Evolutionary conservation across 768 basidiomycete species (phyloP), one percentile per base, ranked within the genome.

Genomic region (Rhodotorula taiwanensis): DNA sequence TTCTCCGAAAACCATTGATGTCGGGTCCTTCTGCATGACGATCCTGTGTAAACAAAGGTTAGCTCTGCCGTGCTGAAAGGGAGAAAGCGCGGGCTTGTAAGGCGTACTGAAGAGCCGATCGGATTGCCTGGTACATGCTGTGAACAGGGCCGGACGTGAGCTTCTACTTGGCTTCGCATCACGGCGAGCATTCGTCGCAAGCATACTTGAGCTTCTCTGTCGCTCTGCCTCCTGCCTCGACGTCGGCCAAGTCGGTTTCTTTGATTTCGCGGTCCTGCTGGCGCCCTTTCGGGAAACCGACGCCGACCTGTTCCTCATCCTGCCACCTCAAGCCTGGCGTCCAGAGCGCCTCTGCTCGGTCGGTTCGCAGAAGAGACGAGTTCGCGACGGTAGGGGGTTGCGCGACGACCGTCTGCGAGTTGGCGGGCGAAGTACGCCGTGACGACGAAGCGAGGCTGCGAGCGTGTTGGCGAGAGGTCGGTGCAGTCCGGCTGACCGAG

Each of bases 131-230:
- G 76, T 91, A 95, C 69, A 86, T 79, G 74, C 55, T 67, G 49
- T 21, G 18, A 11, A 14, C 1, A 21, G 39, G n/a, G n/a, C 0
- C 28, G 41, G 4, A 23, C 2, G 36, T 53, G 36, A 55, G 52
- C 47, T 18, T n/a, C n/a, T n/a, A n/a, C n/a, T 15, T 8, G 20
- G n/a, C 27, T 31, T 20, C 7, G 28, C 10, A 39, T 6, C 21
- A 2, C 20, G 13, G 23, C 25, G 16, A n/a, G n/a, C n/a, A n/a
- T n/a, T n/a, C n/a, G n/a, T n/a, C n/a, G 36, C 9, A 39, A 39
- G 36, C 16, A 9, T 39, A 64, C 59, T 97, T 97, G 90, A 94
- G 94, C 78, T 92, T 91, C 69, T 89, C 83, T 27, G 89, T 93
- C 76, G 90, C 87, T 54, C 88, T 82, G 21, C 88, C 88, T 25